Base-by-base conservation (phyloP, 305 asterid genomes). In the Salvia sclarea region DNA sequence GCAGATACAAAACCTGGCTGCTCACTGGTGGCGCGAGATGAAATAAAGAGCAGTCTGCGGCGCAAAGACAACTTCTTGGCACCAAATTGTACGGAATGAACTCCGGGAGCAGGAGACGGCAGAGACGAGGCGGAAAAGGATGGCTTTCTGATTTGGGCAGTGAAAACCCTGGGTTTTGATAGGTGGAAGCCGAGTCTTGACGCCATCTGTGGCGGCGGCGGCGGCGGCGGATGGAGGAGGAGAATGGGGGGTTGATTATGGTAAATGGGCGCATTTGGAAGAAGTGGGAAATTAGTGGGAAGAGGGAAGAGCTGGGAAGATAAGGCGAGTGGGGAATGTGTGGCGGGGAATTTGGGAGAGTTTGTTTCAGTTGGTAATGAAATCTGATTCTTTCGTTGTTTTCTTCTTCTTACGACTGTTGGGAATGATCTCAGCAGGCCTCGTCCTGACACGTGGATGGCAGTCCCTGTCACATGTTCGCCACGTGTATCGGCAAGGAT, bases 21-120 rank as follows among this genome's bases (percentile, higher is more conserved):
- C 71, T 93, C 98, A 61, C 92, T 74, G 35, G 96, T 76, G 61
- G 98, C 92, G 75, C 78, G 85, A 5, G 96, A 83, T 33, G 90
- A 75, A 57, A 87, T 61, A 69, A 82, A 59, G 60, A 87, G 66
- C 48, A 91, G 53, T 48, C 78, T 73, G 41, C 88, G 88, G 10
- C 68, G 77, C 57, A 78, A 45, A 25, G 76, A 64, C 38, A 82
- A 25, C 61, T 76, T 78, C 22, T 70, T 76, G 14, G 83, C 80
- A 68, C 71, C 64, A 55, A 85, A 81, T 25, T 71, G 75, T 64
- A 77, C 33, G 14, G 81, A 78, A 50, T 75, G 88, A 43, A 78
- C 71, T 56, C 79, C 84, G 22, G 86, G 84, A 66, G 81, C 82
- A 54, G 87, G 76, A 54, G 92, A 75, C 5, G 86, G 87, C 31